Base-by-base conservation (phyloP, 306 rosid species). In the Nissolia schottii region DNA sequence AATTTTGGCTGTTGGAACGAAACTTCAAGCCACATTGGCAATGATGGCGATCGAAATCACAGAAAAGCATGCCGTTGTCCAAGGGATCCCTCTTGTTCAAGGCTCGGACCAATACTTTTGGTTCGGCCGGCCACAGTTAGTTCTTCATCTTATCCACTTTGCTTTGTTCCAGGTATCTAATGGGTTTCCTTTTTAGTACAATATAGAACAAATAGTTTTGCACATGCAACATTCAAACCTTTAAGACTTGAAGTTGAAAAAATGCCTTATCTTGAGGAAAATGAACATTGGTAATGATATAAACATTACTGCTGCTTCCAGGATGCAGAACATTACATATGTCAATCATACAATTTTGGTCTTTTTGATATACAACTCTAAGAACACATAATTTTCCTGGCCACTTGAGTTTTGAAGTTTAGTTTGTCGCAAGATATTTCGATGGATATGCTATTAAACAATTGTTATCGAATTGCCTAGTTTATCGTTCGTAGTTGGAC, bases 31-130 rank as follows among this genome's bases (percentile, higher is more conserved):
- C 50, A 77, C 84, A 38, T 62, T 94, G 86, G 84, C 97, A n/a
- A 85, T 51, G 76, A 94, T 94, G 99, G 99, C 99, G 54, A 84
- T 94, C 19, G 97, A 91, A 81, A 71, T 94, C 76, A 80, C 91
- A 9, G 99, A 94, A 73, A 89, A 75, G 53, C 99, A 94, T 64
- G 96, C 97, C 41, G 96, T 94, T 62, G 90, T 94, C 45, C 96
- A 94, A 78, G 99, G 99, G 64, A 94, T 94, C 78, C 99, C 99
- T 35, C 93, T 94, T 34, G 99, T 94, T 76, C 90, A 86, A 80
- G 96, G 91, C 40, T 94, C 97, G 3, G 96, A 94, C 75, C 78
- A 64, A 67, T 91, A 94, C 67, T 94, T 94, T 77, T 94, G 99
- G 99, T 94, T 94, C 64, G 93, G 90, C 65, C 86, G 76, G 62